Evolutionary conservation across 306 rosid species (phyloP), one percentile per base, ranked within the genome.

Genomic region (Phaseolus lunatus): DNA sequence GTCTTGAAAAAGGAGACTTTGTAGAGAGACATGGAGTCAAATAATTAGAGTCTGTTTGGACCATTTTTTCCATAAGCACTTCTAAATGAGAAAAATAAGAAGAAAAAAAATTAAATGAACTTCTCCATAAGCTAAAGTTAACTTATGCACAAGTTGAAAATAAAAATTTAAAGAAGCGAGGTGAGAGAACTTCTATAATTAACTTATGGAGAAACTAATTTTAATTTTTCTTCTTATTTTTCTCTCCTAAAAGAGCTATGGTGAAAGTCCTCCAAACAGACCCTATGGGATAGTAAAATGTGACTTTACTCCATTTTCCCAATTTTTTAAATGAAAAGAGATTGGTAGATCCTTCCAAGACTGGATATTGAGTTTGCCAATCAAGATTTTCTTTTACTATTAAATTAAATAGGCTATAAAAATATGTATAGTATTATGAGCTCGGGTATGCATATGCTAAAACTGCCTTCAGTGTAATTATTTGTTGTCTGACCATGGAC

Each of bases 231-330:
- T 35, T 6, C 39, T 35, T 35, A 35, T 35, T 35, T 5, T 37
- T 37, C 11, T 37, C 43, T 8, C 43, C 11, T 37, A 37, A 5
- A 37, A 8, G 43, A 7, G 43, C 3, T 37, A 2, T 7, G 2
- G 9, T 7, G 11, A 37, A 37, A 5, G 11, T 37, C 11, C 2
- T 37, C 43, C 43, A 8, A 37, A 9, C 0, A 37, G 31, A 37
- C 11, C 43, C 43, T n/a, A 35, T 15, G 35, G 53, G 19, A 14
- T 14, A 22, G 37, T 43, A 44, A 44, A 43, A 23, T 67, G 53
- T 41, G 56, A 22, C 71, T 67, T 35, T 4, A 35, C 70, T 33
- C 70, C 39, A 64, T 35, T 64, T 64, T 9, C 23, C 14, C 20
- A 67, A 13, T 6, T 43, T 67, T 7, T 47, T 8, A 27, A 67